phyloP scores from a whole-genome alignment of 192 early-diverging fungal genomes.

The Coemansia biformis region DNA sequence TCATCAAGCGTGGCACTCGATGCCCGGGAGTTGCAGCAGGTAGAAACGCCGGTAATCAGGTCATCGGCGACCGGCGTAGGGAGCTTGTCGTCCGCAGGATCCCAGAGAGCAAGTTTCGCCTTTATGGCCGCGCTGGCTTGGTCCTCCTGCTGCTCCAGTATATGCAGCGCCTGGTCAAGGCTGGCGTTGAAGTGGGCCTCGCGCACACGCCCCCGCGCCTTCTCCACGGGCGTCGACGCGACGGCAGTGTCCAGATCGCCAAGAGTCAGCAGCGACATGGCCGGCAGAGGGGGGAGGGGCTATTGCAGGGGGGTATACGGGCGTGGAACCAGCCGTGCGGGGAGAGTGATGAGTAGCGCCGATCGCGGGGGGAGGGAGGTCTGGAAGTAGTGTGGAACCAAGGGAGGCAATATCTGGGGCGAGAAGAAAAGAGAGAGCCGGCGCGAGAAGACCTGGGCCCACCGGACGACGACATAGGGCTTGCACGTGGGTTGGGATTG shows the following conservation, averaged over 20 bases:
- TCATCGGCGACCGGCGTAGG: conserved; percentile 25
- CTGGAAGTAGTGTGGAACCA: too few relatives aligned
- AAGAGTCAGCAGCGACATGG: conserved; percentile 7
- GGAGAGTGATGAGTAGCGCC: too few relatives aligned
- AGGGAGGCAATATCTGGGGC: too few relatives aligned
- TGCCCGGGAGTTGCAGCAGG: conserved; percentile 21
- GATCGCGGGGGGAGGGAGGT: too few relatives aligned
- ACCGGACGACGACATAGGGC: too few relatives aligned
- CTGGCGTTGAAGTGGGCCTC: conserved; percentile 48
- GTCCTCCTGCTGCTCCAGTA: conserved; percentile 10
- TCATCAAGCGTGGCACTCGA: conserved; percentile 17
- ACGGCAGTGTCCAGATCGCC: conserved; percentile 34
- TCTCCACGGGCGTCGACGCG: conserved; percentile 32
- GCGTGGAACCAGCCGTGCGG: too few relatives aligned
- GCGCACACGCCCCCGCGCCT: conserved; percentile 3
- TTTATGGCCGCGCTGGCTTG: neutral
- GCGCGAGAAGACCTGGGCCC: too few relatives aligned
- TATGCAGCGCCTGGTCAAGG: conserved; percentile 37
- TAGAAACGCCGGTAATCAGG: conserved; percentile 17
- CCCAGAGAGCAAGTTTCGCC: neutral
- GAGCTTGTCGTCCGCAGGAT: neutral
- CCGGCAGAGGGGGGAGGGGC: neutral
- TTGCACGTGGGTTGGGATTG: too few relatives aligned
- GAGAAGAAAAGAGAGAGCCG: too few relatives aligned
- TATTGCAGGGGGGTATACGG: neutral